Evolutionary conservation across 139 green algal genomes (phyloP), one percentile per base, ranked within the genome.

Genomic region (Bryopsis sp.): DNA sequence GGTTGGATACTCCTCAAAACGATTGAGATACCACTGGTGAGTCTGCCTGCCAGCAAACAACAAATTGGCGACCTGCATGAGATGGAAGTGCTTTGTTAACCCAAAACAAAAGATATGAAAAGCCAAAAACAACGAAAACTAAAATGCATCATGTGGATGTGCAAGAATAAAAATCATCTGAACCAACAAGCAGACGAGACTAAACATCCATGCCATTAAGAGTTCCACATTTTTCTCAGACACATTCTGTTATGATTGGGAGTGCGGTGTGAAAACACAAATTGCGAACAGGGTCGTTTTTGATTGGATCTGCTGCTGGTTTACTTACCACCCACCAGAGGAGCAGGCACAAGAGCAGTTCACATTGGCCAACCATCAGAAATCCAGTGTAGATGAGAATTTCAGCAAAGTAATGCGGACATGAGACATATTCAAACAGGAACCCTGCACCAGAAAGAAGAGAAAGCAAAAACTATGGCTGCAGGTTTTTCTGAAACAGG

Each of bases 381-480:
- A 94, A 72, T 8, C 81, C 86, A 1, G 24, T 28, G 69, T 94
- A 94, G 34, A 93, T 84, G 2, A 94, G 50, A 6, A 93, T 81
- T 72, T 94, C 88, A 1, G 67, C 88, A 15, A 92, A 74, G 70
- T 94, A 94, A 73, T 94, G 88, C 0, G 88, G 88, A 54, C 88
- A 92, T 2, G 83, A 88, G 36, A 94, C 81, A 63, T 76, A 70
- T 73, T 86, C 78, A 78, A 94, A 94, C 2, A 67, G n/a, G 19
- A 11, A 54, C 43, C 43, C 19, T 54, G 43, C 43, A 54, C 43
- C 43, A 54, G 11, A 54, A 26, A 11, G 43, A 54, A 54, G 43
- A 19, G 43, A 54, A 19, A 11, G 43, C 15, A 19, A 11, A 54
- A 54, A n/a, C n/a, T n/a, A n/a, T n/a, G n/a, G n/a, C n/a, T n/a